A percentile compares a stretch with the other conserved stretches of the same genome.
phyloP scores from a whole-genome alignment of 352 stramenopile genomes.

The Pythium rhizo-oryzae region DNA sequence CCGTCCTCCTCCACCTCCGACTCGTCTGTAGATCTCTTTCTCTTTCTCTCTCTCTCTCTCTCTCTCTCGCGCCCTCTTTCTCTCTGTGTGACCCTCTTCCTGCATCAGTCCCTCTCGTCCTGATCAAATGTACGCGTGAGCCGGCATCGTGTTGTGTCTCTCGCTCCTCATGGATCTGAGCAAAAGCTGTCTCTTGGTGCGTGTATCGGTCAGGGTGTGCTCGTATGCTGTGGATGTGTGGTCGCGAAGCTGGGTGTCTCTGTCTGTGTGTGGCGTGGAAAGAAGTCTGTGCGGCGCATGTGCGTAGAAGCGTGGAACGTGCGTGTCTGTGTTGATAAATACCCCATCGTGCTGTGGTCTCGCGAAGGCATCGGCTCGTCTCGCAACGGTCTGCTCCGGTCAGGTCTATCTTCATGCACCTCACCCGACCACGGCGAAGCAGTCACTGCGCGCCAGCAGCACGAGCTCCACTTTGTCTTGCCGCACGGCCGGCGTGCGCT shows the following conservation, averaged over 20 bases:
- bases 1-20: too few species aligned
- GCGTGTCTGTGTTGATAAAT: constrained; percentile 18
- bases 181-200: too few species aligned
- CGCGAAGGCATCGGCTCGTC: constrained; percentile 8
- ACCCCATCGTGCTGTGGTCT: constrained; percentile 8
- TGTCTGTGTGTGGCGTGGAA: not conserved
- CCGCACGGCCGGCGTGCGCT: not conserved
- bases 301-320: constrained; percentile 6
- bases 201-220: not conserved
- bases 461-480: constrained; percentile 35
- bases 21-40: not conserved
- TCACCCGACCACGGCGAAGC: constrained; percentile 68
- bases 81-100: not conserved
- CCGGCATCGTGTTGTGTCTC: too few species aligned
- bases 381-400: not conserved
- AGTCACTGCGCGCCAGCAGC: constrained; percentile 70
- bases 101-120: not conserved
- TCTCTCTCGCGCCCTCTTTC: too few species aligned
- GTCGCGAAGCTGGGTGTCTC: not conserved
- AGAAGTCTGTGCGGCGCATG: constrained; percentile 2
- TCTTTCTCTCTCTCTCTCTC: not conserved
- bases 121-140: not conserved
- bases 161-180: too few species aligned
- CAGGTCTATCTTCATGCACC: not conserved
- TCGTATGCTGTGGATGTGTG: not conserved